Evolutionary conservation across 805 yeast genomes (phyloP).

Genomic region (Candida berthetii): DNA sequence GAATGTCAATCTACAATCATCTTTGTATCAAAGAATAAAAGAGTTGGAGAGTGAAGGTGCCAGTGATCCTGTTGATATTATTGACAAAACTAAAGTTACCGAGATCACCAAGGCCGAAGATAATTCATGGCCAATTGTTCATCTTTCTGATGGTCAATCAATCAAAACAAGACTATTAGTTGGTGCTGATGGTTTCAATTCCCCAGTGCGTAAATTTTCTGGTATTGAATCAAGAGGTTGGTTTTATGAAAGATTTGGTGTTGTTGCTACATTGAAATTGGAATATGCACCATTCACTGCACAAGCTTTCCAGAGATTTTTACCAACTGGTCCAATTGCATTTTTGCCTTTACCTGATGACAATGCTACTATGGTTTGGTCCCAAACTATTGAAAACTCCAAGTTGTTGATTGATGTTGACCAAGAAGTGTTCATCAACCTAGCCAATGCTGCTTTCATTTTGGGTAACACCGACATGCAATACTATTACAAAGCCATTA

Average conservation of each 20-base stretch:
- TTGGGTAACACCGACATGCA: slow-evolving; percentile 71
- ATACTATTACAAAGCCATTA: slow-evolving; percentile 49
- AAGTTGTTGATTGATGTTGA: slow-evolving; percentile 51
- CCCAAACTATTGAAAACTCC: slow-evolving; percentile 73
- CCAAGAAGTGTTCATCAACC: slow-evolving; percentile 54
- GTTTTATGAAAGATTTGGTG: slow-evolving; percentile 83
- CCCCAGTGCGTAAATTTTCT: slow-evolving; percentile 83
- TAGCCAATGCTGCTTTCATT: slow-evolving; percentile 85
- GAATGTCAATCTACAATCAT: slow-evolving; percentile 75
- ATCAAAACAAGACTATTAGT: slow-evolving; percentile 70
- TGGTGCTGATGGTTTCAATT: slow-evolving; percentile 95
- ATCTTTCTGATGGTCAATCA: slow-evolving; percentile 55
- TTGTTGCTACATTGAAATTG: slow-evolving; percentile 82
- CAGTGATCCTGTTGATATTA: slow-evolving; percentile 30
- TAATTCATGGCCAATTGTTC: slow-evolving; percentile 72
- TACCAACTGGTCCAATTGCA: slow-evolving; percentile 91
- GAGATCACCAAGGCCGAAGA: slow-evolving; percentile 35
- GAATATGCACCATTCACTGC: slow-evolving; percentile 65
- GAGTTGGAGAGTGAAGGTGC: slow-evolving; percentile 27
- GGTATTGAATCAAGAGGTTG: slow-evolving; percentile 86
- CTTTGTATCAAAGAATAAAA: slow-evolving; percentile 48
- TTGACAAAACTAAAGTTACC: slow-evolving; percentile 65
- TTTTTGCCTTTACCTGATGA: slow-evolving; percentile 82
- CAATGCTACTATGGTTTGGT: slow-evolving; percentile 92
- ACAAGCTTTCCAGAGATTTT: slow-evolving; percentile 90